Conservation (phyloP, 2,329 filamentous ascomycete genomes). For the Cladosporium phlei region DNA sequence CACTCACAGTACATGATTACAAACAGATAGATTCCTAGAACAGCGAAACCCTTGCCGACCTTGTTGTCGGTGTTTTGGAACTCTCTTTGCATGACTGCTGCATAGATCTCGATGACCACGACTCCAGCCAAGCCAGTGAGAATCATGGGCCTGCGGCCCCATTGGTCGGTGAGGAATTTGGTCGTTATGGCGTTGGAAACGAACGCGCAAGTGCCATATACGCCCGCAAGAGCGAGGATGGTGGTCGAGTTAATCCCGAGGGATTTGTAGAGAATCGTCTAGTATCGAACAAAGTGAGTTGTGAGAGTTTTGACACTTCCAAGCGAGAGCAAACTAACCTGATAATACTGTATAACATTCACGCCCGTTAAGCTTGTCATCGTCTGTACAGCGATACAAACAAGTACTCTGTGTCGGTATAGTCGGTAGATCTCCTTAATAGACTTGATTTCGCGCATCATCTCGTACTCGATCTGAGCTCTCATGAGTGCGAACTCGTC, state of each 20-base stretch:
- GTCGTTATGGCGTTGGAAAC: conserved; percentile 49
- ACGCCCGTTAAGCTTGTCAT: conserved; percentile 55
- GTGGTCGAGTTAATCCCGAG: conserved; percentile 48
- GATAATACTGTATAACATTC: conserved; percentile 49
- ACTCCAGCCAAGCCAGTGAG: conserved; percentile 49
- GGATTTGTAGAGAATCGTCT: conserved; percentile 51
- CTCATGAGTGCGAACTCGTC: conserved; percentile 54
- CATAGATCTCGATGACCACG: conserved; percentile 55
- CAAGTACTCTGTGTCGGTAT: conserved; percentile 49
- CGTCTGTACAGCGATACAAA: conserved; percentile 53
- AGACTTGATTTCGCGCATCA: conserved; percentile 51
- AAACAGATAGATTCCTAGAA: conserved; percentile 57
- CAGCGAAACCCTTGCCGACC: conserved; percentile 55
- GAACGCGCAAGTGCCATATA: conserved; percentile 53
- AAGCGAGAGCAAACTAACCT: conserved; percentile 9
- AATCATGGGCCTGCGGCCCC: conserved; percentile 58
- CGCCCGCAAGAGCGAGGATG: conserved; percentile 51
- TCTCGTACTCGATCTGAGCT: conserved; percentile 49
- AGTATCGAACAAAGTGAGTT: too few species aligned
- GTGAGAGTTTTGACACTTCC: background rate
- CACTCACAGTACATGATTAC: conserved; percentile 51
- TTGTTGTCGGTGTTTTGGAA: conserved; percentile 54
- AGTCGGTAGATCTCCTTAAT: conserved; percentile 50
- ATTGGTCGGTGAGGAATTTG: conserved; percentile 51
- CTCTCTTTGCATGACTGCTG: conserved; percentile 54